Base-by-base conservation (phyloP, 2,329 filamentous ascomycete species). In the Aurifilum marmelostoma region DNA sequence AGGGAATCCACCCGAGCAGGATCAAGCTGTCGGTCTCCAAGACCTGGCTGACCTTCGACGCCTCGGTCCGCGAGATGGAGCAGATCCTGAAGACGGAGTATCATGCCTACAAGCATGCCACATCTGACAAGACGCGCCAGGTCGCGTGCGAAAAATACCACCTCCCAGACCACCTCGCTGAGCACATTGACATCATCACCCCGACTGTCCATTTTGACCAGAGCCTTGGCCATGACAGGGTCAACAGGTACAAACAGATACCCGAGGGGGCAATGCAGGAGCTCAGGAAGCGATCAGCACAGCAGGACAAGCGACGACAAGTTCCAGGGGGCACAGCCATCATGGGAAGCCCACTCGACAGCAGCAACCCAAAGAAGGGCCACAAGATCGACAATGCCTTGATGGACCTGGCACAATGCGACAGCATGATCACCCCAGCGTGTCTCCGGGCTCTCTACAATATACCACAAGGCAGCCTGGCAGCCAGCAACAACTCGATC, bases 1-100 rank as follows among this genome's bases (percentile, higher is more conserved):
- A 83, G 29, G 88, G 87, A 9, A 85, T 90, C 58, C 74, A 80
- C 24, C 75, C 76, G 2, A 78, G 79, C 3, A 81, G 85, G 5
- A 80, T 89, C 58, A 78, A 77, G 54, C 81, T 86, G 58, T 85
- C 86, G 0, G 79, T 81, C 56, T 83, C 83, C 37, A 81, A 83
- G 66, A 83, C 83, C 63, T 88, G 86, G 85, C 74, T 88, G 27
- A 78, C 81, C 14, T 87, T 89, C 74, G 81, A 87, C 67, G 85
- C 85, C 11, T 84, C 84, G 7, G 83, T 84, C 3, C 77, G 81
- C 47, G 84, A 89, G 74, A 81, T 84, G 7, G 86, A 88, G 75
- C 75, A 76, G 27, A 79, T 89, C 24, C 80, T 89, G 62, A 81
- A 82, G 72, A 83, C 86, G 8, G 78, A 85, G 68, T 88, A 86